Percentiles rank a stretch among this genome's conserved stretches.
phyloP scores from a whole-genome alignment of 2,329 filamentous ascomycete genomes.

The Tolypocladium album region DNA sequence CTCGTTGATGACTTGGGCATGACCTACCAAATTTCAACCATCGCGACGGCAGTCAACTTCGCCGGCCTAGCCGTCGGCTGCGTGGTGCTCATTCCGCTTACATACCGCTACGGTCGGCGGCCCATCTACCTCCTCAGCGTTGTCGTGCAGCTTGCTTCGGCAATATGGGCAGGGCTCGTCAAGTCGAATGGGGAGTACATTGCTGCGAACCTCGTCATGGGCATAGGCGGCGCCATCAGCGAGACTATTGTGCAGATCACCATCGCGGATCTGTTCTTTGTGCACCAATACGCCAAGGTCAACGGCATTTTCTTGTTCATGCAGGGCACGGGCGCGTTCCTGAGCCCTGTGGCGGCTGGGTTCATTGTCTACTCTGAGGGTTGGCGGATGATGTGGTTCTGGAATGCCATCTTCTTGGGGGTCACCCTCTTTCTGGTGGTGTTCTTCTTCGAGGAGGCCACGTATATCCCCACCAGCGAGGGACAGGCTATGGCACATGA shows the following conservation, averaged over 20 bases:
- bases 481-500: not conserved
- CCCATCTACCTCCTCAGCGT: conserved; percentile 21
- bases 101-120: conserved; percentile 12
- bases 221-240: conserved; percentile 25
- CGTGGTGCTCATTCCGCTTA: conserved; percentile 11
- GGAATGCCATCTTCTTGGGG: conserved; percentile 10
- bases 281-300: conserved; percentile 25
- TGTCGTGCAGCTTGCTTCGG: conserved; percentile 21
- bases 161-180: conserved; percentile 30
- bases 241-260: conserved; percentile 28
- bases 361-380: conserved; percentile 11
- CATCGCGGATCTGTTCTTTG: conserved; percentile 20
- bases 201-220: conserved; percentile 24
- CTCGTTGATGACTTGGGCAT: not conserved
- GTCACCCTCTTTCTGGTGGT: conserved; percentile 3
- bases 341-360: conserved; percentile 18
- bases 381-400: conserved; percentile 29
- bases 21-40: not conserved
- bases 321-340: conserved; percentile 15
- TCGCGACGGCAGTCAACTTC: conserved; percentile 3
- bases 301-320: conserved; percentile 20
- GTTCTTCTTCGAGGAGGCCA: not conserved
- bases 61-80: conserved; percentile 10
- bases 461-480: not conserved
- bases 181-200: conserved; percentile 30